A percentile compares a stretch with the other conserved stretches of the same genome.
Evolutionary conservation across 768 basidiomycete species (phyloP).

Genomic region (Pholiota molesta): DNA sequence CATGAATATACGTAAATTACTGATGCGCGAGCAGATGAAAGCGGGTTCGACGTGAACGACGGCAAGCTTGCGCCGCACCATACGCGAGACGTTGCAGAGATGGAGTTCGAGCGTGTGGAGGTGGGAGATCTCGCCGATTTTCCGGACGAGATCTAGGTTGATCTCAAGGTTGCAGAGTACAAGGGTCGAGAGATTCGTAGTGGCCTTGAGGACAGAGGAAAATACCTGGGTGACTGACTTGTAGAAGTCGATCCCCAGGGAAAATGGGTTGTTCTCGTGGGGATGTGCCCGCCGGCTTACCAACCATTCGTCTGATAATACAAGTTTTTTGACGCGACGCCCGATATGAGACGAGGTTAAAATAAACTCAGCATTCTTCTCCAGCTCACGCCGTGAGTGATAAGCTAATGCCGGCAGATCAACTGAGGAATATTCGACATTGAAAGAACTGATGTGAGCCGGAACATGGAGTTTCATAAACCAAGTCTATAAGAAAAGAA

Average conservation of each 20-base stretch:
- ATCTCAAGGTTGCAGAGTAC: constrained; percentile 23
- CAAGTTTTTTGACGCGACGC: constrained; percentile 20
- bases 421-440: constrained; percentile 21
- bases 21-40: constrained; percentile 14
- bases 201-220: constrained; percentile 15
- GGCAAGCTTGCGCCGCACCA: constrained; percentile 14
- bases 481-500: constrained; percentile 16
- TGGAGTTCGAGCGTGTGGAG: constrained; percentile 25
- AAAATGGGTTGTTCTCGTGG: constrained; percentile 25
- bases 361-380: constrained; percentile 20
- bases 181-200: constrained; percentile 19
- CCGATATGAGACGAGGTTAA: constrained; percentile 17
- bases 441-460: constrained; percentile 20
- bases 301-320: constrained; percentile 27
- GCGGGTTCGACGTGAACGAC: constrained; percentile 10
- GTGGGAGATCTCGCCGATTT: constrained; percentile 19
- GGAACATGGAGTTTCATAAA: constrained; percentile 23
- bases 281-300: constrained; percentile 22
- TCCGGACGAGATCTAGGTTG: constrained; percentile 16
- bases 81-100: constrained; percentile 20
- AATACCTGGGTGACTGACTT: constrained; percentile 19
- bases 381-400: constrained; percentile 17
- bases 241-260: constrained; percentile 21
- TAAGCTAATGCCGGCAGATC: constrained; percentile 22
- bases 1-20: constrained; percentile 24